Evolutionary conservation across 2,329 filamentous ascomycete species (phyloP), one percentile per base, ranked within the genome.

Genomic region (Blastomyces silverae): DNA sequence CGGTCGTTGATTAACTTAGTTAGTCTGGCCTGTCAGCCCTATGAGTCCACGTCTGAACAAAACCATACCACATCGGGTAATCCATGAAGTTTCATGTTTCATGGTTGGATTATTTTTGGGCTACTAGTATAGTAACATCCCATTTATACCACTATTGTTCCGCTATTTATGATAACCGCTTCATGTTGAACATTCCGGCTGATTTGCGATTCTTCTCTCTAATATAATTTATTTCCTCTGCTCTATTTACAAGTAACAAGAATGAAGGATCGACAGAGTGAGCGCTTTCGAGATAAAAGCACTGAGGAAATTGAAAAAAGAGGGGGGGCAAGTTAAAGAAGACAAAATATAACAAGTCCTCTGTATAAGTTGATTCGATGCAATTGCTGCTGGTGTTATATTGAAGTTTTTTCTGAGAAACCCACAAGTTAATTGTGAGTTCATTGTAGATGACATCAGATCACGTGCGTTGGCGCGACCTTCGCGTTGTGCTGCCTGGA

Each of bases 401-500:
- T 11, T 39, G 37, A 39, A 39, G 37, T 39, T 39, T 39, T 39
- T 39, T 10, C 10, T 39, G 37, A 39, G 37, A 39, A 37, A 37
- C 10, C 34, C 10, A 11, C 8, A 10, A 39, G 10, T 13, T 39
- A 39, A 13, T 39, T n/a, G 5, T n/a, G 5, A 25, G n/a, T 10
- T 28, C 50, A 52, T 63, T 10, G 44, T 8, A 5, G 44, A 20
- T 46, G 62, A 64, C 62, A 59, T 64, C 62, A 64, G 37, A 52
- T 62, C 66, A 67, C 64, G 52, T 67, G 64, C 39, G 42, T n/a
- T 48, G 25, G 66, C 55, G 62, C 57, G 1, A n/a, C 22, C n/a
- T 39, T 67, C 66, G 64, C 48, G 59, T 62, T 48, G 46, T 61
- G 66, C 53, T 67, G 66, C 66, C 64, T 66, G n/a, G 62, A 64